These are phyloP conservation scores for barrel medic (Medicago truncatula) DNA, from an alignment of 306 rosid genomes.

Conservation along the genomic window DNA sequence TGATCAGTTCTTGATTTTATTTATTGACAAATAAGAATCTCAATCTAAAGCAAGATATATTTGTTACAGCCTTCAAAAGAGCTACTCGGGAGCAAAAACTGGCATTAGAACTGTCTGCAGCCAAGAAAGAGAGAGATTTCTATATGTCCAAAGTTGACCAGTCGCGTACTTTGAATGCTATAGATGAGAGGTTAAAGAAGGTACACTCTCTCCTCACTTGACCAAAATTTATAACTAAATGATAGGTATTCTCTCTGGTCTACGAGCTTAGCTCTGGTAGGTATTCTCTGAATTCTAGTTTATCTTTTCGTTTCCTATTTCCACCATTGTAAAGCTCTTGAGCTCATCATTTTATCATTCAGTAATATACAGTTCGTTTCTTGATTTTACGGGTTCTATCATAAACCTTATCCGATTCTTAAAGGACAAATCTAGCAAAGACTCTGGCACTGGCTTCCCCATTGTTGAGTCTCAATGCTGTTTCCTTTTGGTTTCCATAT, in stretches of 20 bases:
- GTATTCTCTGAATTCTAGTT: no score
- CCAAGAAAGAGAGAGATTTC: slow-evolving; percentile 83
- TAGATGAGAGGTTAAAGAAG: slow-evolving; percentile 81
- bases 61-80: slow-evolving; percentile 67
- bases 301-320: no score
- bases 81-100: slow-evolving; percentile 81
- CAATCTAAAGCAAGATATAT: slow-evolving; percentile 26
- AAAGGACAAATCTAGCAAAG: neutral
- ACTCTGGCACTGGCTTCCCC: neutral
- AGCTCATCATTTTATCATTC: no score
- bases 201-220: slow-evolving; percentile 46
- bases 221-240: slow-evolving; percentile 22
- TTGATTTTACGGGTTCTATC: no score
- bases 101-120: slow-evolving; percentile 83
- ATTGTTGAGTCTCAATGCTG: neutral
- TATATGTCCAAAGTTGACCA: slow-evolving; percentile 74
- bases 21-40: slow-evolving; percentile 30
- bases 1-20: slow-evolving; percentile 33
- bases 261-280: no score
- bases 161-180: slow-evolving; percentile 73
- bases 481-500: neutral
- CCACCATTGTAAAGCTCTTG: no score
- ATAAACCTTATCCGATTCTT: neutral
- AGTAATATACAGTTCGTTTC: no score
- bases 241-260: no score